Evolutionary conservation across 768 basidiomycete species (phyloP).

Genomic region (Russula vinacea): DNA sequence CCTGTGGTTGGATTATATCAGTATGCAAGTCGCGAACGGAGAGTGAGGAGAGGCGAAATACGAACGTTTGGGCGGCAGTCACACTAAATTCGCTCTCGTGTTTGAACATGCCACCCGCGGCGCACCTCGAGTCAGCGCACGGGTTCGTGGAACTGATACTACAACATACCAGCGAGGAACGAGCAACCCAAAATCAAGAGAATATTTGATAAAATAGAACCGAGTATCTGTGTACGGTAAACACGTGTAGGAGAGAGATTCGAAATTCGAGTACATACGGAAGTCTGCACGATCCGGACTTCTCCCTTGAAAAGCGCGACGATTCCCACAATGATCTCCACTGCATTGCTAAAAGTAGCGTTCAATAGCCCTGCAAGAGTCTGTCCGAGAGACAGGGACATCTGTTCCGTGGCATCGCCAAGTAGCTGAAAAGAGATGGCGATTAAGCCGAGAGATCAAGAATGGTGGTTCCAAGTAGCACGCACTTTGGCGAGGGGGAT

Average conservation of each 20-base stretch:
- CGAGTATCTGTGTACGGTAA: conserved; percentile 60
- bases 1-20: conserved; percentile 11
- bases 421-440: conserved; percentile 49
- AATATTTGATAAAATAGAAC: conserved; percentile 87
- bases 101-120: conserved; percentile 61
- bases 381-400: conserved; percentile 73
- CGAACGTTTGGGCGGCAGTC: conserved; percentile 88
- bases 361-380: conserved; percentile 86
- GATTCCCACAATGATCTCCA: conserved; percentile 86
- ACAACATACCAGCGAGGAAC: conserved; percentile 69
- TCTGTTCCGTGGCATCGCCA: conserved; percentile 78
- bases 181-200: conserved; percentile 88
- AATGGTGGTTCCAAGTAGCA: neutral
- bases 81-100: conserved; percentile 71
- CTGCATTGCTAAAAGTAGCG: conserved; percentile 78
- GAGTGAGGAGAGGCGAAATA: conserved; percentile 19
- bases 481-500: conserved; percentile 81
- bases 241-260: neutral
- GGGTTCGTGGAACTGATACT: neutral
- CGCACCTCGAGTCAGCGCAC: neutral
- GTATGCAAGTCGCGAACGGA: neutral
- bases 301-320: conserved; percentile 72
- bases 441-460: neutral
- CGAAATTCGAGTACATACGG: conserved; percentile 52
- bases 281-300: conserved; percentile 88